A percentile compares a stretch with the other conserved stretches of the same genome.
Evolutionary conservation across 257 asterid species (phyloP).

Genomic region (Mitragyna speciosa): DNA sequence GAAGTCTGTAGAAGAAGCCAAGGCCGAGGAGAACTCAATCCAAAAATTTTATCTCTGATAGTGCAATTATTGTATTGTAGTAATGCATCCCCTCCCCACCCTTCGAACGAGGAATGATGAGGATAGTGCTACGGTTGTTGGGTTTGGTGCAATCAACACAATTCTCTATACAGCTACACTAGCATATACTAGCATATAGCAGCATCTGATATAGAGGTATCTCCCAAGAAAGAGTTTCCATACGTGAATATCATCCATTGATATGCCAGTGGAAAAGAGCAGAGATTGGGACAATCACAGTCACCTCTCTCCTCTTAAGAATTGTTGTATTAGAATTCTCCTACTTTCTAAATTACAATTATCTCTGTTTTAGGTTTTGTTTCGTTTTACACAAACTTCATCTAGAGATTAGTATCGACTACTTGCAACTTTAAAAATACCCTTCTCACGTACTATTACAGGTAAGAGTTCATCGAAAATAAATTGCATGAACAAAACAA

Average conservation of each 20-base stretch:
- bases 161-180: conserved; percentile 35
- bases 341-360: neutral
- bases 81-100: neutral
- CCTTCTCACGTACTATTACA: too few relatives aligned
- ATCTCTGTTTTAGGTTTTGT: too few relatives aligned
- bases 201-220: too few relatives aligned
- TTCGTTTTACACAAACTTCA: too few relatives aligned
- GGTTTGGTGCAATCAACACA: conserved; percentile 48
- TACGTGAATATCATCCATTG: neutral
- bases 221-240: neutral
- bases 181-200: conserved; percentile 8
- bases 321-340: too few relatives aligned
- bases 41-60: neutral
- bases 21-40: neutral
- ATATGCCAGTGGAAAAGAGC: neutral
- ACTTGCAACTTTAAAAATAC: too few relatives aligned
- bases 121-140: conserved; percentile 41
- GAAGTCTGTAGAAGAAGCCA: neutral
- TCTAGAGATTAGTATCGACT: too few relatives aligned
- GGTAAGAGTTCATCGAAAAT: too few relatives aligned
- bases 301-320: too few relatives aligned
- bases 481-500: too few relatives aligned
- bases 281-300: too few relatives aligned
- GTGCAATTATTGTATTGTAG: conserved; percentile 2
- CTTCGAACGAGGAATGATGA: conserved; percentile 20